Evolutionary conservation across 2,329 filamentous ascomycete species (phyloP).

Genomic region (Colletotrichum liriopes): DNA sequence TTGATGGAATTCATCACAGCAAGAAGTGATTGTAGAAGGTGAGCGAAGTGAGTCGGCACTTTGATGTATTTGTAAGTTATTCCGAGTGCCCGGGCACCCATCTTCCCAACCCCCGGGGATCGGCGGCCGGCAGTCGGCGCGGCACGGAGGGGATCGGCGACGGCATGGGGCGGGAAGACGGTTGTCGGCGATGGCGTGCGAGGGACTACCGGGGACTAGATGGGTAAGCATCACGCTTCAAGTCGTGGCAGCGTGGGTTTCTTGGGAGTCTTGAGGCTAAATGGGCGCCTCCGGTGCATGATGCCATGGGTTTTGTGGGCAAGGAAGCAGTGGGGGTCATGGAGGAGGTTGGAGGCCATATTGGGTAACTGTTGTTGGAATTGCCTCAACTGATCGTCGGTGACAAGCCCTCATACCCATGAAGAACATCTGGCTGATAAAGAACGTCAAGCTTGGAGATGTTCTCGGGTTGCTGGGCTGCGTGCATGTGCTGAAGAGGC

Average conservation of each 20-base stretch:
- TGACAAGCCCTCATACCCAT: background rate
- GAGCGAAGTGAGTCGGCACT: no score
- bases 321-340: background rate
- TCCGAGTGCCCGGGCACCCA: background rate
- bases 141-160: slow-evolving; percentile 28
- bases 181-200: slow-evolving; percentile 43
- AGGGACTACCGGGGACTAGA: slow-evolving; percentile 19
- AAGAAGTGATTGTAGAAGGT: background rate
- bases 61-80: background rate
- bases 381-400: slow-evolving; percentile 21
- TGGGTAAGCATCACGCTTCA: slow-evolving; percentile 5
- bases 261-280: background rate
- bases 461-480: background rate
- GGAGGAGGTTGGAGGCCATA: background rate
- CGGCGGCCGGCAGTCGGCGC: slow-evolving; percentile 39
- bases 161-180: slow-evolving; percentile 10
- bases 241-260: slow-evolving; percentile 23
- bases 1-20: background rate
- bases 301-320: slow-evolving; percentile 1
- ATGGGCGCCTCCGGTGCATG: background rate
- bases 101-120: background rate
- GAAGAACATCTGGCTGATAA: background rate
- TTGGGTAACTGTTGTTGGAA: background rate
- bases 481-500: background rate
- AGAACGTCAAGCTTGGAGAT: background rate